Evolutionary conservation across 192 early-diverging fungal genomes (phyloP), one percentile per base, ranked within the genome.

Genomic region (Dissophora ornata): DNA sequence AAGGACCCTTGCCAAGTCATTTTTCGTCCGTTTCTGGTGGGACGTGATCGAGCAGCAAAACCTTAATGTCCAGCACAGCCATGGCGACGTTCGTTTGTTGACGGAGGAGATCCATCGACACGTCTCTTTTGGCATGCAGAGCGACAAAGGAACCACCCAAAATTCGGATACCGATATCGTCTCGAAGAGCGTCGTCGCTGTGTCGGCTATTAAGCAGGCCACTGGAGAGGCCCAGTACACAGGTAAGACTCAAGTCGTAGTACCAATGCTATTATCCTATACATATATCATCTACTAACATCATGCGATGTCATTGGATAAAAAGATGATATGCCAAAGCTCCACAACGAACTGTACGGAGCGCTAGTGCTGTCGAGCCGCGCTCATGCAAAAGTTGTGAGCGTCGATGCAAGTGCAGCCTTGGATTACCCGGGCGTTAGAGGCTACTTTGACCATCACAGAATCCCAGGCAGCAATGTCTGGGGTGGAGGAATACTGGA

Each of bases 261-360:
- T n/a, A n/a, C n/a, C n/a, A n/a, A n/a, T n/a, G n/a, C n/a, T n/a
- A n/a, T n/a, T n/a, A n/a, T n/a, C n/a, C n/a, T n/a, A n/a, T n/a
- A n/a, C n/a, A n/a, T n/a, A n/a, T n/a, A n/a, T n/a, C n/a, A n/a
- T n/a, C n/a, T n/a, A n/a, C n/a, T n/a, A n/a, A n/a, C n/a, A n/a
- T n/a, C n/a, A n/a, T n/a, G n/a, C n/a, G n/a, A n/a, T n/a, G n/a
- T n/a, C n/a, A n/a, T n/a, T n/a, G n/a, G n/a, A n/a, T n/a, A n/a
- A n/a, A n/a, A n/a, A n/a, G 93, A 96, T 79, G 95, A 96, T 63
- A 93, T 94, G 66, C 95, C 95, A 9, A 77, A 77, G 32, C 44
- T 88, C 7, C 63, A 81, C 19, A 87, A 85, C 75, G 95, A 96
- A 79, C 62, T 89, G 49, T 88, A 91, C 66, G 86, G 84, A 45